Evolutionary conservation across 1,284 basidiomycete genomes (phyloP), one percentile per base, ranked within the genome.

Genomic region (Mycena sp.): DNA sequence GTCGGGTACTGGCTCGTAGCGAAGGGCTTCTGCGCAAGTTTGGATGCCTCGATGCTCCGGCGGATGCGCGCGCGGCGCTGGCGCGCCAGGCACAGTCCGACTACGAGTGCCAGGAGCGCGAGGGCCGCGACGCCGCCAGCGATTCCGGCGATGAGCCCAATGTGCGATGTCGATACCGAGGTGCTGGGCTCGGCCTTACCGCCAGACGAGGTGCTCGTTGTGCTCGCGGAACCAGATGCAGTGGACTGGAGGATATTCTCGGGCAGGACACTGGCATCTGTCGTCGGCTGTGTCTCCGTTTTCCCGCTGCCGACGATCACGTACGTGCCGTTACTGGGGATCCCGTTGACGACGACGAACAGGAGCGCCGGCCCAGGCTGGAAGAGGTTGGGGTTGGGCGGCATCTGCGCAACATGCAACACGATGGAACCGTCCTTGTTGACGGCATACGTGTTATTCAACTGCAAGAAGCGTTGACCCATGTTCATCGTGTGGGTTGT

Each of bases 401-500:
- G 92, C 28, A 87, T 81, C 74, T 94, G 94, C 0, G 90, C 80
- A 59, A 93, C 92, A 74, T 94, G 93, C 41, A 96, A 82, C 9
- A 81, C 81, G 68, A 89, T 82, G 2, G 89, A 81, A 3, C 93
- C 93, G 72, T 96, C 88, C 29, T 77, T 78, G 71, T 92, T 87
- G 67, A 94, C 92, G 1, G 90, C 92, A 78, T 89, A 98, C 2
- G 92, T 89, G 80, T 86, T 87, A 78, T 94, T 90, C 59, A 95
- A 80, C 74, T 92, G 87, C 63, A 93, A 70, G 65, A 81, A 83
- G n/a, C 92, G 85, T 74, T 94, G 93, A 23, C 93, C 93, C 92
- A 95, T 96, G 83, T 96, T 96, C 88, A 98, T 93, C 17, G 89
- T 95, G n/a, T 98, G 96, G 0, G 96, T 98, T 0, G 94, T 94